phyloP scores from a whole-genome alignment of 768 basidiomycete species.

The Boletus sp. region DNA sequence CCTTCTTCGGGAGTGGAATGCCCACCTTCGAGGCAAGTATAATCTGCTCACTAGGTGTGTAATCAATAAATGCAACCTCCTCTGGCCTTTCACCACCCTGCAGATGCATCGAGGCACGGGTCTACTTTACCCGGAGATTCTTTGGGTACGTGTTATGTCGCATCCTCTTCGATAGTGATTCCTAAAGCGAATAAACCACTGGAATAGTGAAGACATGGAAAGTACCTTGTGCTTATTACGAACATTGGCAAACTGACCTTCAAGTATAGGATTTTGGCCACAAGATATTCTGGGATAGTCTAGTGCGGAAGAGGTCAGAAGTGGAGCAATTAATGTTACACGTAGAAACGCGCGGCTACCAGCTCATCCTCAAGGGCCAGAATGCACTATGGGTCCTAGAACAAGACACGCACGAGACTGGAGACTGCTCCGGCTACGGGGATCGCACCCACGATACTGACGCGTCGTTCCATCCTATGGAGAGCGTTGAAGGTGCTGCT shows the following conservation, averaged over 20 bases:
- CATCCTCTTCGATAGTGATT: neutral
- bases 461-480: conserved; percentile 9
- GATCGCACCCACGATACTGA: conserved; percentile 6
- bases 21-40: conserved; percentile 31
- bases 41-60: conserved; percentile 32
- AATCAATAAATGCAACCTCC: neutral
- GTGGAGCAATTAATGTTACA: conserved; percentile 29
- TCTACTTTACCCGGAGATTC: conserved; percentile 38
- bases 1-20: conserved; percentile 33
- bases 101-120: conserved; percentile 38
- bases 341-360: conserved; percentile 35
- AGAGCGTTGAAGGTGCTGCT: neutral
- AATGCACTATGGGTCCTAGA: conserved; percentile 39
- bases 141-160: conserved; percentile 32
- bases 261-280: conserved; percentile 38
- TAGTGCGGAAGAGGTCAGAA: conserved; percentile 31
- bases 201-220: conserved; percentile 25
- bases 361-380: conserved; percentile 33
- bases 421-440: conserved; percentile 21
- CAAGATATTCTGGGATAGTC: conserved; percentile 34
- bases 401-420: conserved; percentile 11
- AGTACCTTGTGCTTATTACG: neutral
- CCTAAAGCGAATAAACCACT: neutral
- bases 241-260: neutral
- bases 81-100: neutral